Conservation (phyloP, 2,329 filamentous ascomycete genomes). For the Colletotrichum musae region DNA sequence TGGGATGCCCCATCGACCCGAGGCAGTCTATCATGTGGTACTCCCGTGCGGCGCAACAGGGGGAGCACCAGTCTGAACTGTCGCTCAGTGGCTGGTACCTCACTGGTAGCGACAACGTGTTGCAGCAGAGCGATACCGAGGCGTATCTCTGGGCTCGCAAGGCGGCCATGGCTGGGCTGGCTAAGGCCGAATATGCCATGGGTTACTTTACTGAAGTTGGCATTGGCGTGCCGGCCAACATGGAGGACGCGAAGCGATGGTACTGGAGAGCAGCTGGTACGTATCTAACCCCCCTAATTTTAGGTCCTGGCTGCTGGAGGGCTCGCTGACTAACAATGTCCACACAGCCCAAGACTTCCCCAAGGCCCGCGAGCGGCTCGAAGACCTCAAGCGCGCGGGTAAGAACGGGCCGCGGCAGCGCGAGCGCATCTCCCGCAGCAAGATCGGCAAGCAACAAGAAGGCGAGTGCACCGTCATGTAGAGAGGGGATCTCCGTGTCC, state of each 20-base stretch:
- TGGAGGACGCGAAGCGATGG: conserved; percentile 98
- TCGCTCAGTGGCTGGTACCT: conserved; percentile 94
- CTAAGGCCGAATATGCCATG: conserved; percentile 98
- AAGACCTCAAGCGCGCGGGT: conserved; percentile 84
- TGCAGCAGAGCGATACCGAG: conserved; percentile 94
- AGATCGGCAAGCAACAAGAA: conserved; percentile 86
- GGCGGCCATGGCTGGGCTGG: conserved; percentile 86
- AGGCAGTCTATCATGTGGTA: conserved; percentile 94
- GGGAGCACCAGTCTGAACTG: conserved; percentile 93
- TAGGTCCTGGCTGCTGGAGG: not conserved
- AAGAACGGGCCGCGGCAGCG: conserved; percentile 80
- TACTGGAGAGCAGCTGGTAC: conserved; percentile 97
- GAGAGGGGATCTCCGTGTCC: conserved; percentile 41
- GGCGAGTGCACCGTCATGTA: conserved; percentile 92
- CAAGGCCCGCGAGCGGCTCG: conserved; percentile 91
- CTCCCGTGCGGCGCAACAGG: conserved; percentile 88
- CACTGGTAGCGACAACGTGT: conserved; percentile 88
- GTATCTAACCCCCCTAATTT: conserved; percentile 54
- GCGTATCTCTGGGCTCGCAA: conserved; percentile 98
- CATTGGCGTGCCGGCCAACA: conserved; percentile 86
- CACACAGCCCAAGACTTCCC: conserved; percentile 88
- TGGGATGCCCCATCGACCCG: conserved; percentile 87
- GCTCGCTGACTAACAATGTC: conserved; percentile 46
- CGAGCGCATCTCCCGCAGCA: conserved; percentile 85
- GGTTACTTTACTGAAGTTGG: conserved; percentile 97